Evolutionary conservation across 192 early-diverging fungal species (phyloP).

Genomic region (Entomortierella parvispora): DNA sequence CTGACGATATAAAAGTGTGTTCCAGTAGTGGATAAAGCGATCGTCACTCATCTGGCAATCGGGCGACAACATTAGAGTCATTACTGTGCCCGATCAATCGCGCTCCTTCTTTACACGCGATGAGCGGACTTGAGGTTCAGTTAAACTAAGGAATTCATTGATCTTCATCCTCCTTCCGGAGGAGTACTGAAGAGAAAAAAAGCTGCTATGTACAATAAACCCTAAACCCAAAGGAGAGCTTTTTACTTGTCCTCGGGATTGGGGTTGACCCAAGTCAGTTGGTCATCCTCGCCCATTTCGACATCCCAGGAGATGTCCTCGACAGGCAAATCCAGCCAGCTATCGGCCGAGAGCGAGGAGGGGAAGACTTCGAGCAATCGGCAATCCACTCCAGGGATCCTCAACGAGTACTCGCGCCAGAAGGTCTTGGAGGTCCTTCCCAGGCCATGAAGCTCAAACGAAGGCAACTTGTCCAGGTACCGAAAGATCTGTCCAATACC

Average conservation of each 20-base stretch:
- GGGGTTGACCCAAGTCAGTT: slow-evolving; percentile 9
- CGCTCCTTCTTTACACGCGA: too few relatives aligned
- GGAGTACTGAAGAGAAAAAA: not conserved
- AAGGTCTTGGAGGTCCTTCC: slow-evolving; percentile 48
- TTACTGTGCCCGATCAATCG: too few relatives aligned
- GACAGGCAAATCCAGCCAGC: slow-evolving; percentile 33
- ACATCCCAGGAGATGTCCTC: slow-evolving; percentile 32
- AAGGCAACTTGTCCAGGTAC: slow-evolving; percentile 52
- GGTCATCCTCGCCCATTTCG: slow-evolving; percentile 3
- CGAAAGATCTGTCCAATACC: slow-evolving; percentile 59
- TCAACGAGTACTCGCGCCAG: slow-evolving; percentile 55
- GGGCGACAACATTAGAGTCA: too few relatives aligned
- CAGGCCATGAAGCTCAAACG: slow-evolving; percentile 49
- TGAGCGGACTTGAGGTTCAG: too few relatives aligned
- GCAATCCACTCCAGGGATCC: slow-evolving; percentile 52
- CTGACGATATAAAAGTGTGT: too few relatives aligned
- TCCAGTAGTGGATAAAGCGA: too few relatives aligned
- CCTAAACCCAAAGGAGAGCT: too few relatives aligned
- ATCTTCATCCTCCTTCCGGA: too few relatives aligned
- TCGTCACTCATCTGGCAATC: too few relatives aligned
- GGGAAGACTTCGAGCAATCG: slow-evolving; percentile 52
- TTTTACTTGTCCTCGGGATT: slow-evolving; percentile 7
- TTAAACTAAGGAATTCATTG: too few relatives aligned
- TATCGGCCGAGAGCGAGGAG: slow-evolving; percentile 30
- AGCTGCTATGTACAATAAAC: not conserved